phyloP scores from a whole-genome alignment of 2,329 filamentous ascomycete genomes.

The Curvularia lunata region DNA sequence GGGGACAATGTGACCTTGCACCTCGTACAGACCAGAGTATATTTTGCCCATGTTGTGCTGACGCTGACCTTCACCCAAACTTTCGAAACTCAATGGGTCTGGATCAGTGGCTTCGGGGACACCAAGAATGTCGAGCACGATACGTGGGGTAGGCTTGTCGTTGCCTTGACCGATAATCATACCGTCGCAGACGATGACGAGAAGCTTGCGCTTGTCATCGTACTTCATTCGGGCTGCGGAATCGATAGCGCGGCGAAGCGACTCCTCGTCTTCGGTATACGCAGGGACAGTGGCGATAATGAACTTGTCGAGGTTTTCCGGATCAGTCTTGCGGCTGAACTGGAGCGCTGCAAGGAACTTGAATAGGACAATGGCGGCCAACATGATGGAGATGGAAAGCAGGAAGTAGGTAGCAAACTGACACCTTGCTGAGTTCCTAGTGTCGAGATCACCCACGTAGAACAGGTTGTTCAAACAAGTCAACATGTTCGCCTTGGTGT shows the following conservation, averaged over 20 bases:
- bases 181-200: conserved; percentile 92
- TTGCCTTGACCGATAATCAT: conserved; percentile 99
- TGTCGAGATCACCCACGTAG: conserved; percentile 90
- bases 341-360: conserved; percentile 97
- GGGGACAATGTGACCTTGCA: conserved; percentile 96
- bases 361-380: conserved; percentile 85
- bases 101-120: conserved; percentile 93
- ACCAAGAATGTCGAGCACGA: conserved; percentile 95
- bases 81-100: conserved; percentile 95
- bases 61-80: conserved; percentile 91
- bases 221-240: conserved; percentile 95
- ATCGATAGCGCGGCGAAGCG: conserved; percentile 93
- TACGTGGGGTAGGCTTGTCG: conserved; percentile 91
- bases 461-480: conserved; percentile 92
- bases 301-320: conserved; percentile 97
- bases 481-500: conserved; percentile 71
- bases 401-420: conserved; percentile 89
- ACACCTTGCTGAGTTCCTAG: conserved; percentile 83
- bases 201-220: conserved; percentile 95
- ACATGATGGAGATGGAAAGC: conserved; percentile 79
- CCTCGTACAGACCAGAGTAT: conserved; percentile 96
- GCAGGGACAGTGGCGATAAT: conserved; percentile 97
- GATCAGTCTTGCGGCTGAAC: conserved; percentile 87
- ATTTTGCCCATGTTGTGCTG: conserved; percentile 99
- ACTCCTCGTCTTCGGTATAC: conserved; percentile 98